phyloP scores from a whole-genome alignment of 495 filamentous ascomycete species.

The Talaromyces liani region DNA sequence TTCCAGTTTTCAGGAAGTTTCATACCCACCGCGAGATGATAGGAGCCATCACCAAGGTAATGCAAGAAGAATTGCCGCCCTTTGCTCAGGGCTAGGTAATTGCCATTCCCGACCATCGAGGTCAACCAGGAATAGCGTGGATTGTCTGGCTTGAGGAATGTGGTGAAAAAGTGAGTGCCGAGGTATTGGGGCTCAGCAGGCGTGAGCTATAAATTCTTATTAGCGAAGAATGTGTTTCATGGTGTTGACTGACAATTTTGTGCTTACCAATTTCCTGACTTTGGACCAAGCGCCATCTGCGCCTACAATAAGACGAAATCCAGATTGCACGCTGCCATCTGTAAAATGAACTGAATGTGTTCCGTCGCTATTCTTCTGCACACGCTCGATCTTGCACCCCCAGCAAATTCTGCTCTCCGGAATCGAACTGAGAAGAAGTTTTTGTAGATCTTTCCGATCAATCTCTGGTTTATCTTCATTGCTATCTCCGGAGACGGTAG shows the following conservation, averaged over 20 bases:
- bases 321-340: constrained; percentile 20
- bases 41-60: not conserved
- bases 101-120: not conserved
- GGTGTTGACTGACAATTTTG: no score
- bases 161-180: not conserved
- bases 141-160: not conserved
- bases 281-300: constrained; percentile 2
- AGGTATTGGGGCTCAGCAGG: not conserved
- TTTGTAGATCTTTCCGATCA: constrained; percentile 32
- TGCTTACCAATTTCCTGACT: not conserved
- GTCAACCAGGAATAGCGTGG: not conserved
- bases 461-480: constrained; percentile 35
- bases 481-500: constrained; percentile 6
- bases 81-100: not conserved
- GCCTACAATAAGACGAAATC: not conserved
- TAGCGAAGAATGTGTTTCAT: not conserved
- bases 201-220: not conserved
- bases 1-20: not conserved
- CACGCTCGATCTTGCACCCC: not conserved
- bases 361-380: not conserved
- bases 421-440: constrained; percentile 36
- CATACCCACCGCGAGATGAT: not conserved
- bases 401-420: constrained; percentile 25
- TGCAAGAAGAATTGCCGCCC: not conserved
- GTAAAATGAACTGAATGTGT: not conserved